Conservation (phyloP, 805 yeast species). For the Cyberlindnera veronae region DNA sequence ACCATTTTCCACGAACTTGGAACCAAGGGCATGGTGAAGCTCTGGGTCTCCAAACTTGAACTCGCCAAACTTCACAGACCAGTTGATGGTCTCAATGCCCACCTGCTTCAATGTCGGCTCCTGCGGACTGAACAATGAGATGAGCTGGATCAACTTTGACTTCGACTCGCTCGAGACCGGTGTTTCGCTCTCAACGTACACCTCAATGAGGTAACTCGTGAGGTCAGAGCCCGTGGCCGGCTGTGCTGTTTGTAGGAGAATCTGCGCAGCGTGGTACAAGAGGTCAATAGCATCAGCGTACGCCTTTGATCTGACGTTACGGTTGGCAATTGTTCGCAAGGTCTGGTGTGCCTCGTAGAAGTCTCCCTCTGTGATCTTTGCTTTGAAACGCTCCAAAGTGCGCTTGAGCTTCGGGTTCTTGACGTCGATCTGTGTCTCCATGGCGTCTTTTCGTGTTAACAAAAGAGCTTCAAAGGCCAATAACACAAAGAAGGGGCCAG, state of each 20-base stretch:
- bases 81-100: slow-evolving; percentile 59
- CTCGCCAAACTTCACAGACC: slow-evolving; percentile 53
- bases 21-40: slow-evolving; percentile 71
- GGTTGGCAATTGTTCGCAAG: slow-evolving; percentile 79
- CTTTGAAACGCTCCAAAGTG: slow-evolving; percentile 63
- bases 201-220: slow-evolving; percentile 65
- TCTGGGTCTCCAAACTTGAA: slow-evolving; percentile 69
- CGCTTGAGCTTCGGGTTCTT: slow-evolving; percentile 44
- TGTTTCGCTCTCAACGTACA: slow-evolving; percentile 51
- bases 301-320: slow-evolving; percentile 69
- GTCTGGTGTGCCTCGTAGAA: slow-evolving; percentile 97
- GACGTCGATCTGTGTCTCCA: slow-evolving; percentile 18
- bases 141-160: slow-evolving; percentile 43
- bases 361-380: slow-evolving; percentile 66
- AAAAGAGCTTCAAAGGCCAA: no score
- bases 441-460: no score
- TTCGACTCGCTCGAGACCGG: slow-evolving; percentile 42
- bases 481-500: no score
- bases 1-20: slow-evolving; percentile 48
- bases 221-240: slow-evolving; percentile 82
- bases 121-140: slow-evolving; percentile 39
- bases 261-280: slow-evolving; percentile 65
- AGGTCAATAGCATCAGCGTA: slow-evolving; percentile 71
- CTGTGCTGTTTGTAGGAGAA: slow-evolving; percentile 65
- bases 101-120: slow-evolving; percentile 68